Conservation (phyloP, 148 eudicot genomes). For the Chenopodium berlandieri region DNA sequence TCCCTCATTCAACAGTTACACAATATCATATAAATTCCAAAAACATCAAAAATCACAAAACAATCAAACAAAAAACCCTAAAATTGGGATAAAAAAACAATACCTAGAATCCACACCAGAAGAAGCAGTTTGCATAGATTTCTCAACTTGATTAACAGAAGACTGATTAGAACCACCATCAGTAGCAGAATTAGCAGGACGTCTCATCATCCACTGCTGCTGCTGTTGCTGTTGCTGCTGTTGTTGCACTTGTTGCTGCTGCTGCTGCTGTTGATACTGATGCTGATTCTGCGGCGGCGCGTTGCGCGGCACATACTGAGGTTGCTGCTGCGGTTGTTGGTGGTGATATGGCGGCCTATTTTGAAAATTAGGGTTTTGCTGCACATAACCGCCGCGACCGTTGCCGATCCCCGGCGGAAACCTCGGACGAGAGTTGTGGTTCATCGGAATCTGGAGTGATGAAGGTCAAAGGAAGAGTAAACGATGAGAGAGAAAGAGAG, state of each 20-base stretch:
- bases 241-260: slow-evolving; percentile 9
- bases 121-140: slow-evolving; percentile 15
- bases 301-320: slow-evolving; percentile 42
- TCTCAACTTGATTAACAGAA: slow-evolving; percentile 17
- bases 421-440: slow-evolving; percentile 34
- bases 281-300: slow-evolving; percentile 19
- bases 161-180: slow-evolving; percentile 5
- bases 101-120: slow-evolving; percentile 28
- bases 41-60: neutral
- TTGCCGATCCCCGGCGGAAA: slow-evolving; percentile 79
- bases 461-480: neutral
- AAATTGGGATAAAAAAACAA: neutral
- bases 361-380: slow-evolving; percentile 54
- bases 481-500: neutral
- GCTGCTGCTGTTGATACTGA: slow-evolving; percentile 26
- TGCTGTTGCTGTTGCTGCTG: slow-evolving; percentile 47
- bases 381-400: slow-evolving; percentile 41
- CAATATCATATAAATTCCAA: neutral
- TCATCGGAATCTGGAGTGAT: slow-evolving; percentile 20
- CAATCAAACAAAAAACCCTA: neutral
- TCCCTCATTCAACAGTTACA: no score
- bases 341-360: slow-evolving; percentile 38
- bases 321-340: slow-evolving; percentile 18
- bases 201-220: slow-evolving; percentile 43
- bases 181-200: slow-evolving; percentile 13